Percentiles rank a stretch among this genome's conserved stretches.
Evolutionary conservation across 257 asterid species (phyloP).

Genomic region (Ilex asprella): DNA sequence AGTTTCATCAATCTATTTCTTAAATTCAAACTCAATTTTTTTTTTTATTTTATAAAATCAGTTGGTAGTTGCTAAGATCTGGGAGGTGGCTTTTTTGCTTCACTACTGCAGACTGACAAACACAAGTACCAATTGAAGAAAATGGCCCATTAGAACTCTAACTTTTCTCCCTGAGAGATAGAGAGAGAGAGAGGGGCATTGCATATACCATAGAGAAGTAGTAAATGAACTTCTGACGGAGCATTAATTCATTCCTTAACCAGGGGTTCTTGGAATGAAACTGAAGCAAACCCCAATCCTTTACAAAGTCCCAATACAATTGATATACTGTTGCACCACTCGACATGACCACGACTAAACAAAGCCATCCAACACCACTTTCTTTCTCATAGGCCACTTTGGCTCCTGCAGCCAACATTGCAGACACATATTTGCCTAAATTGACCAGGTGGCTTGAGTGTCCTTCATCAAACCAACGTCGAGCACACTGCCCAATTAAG

Average conservation of each 20-base stretch:
- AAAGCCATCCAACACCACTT: slow-evolving; percentile 63
- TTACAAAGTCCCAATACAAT: slow-evolving; percentile 91
- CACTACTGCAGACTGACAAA: no score
- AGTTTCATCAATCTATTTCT: background rate
- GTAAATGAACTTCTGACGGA: slow-evolving; percentile 55
- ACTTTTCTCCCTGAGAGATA: no score
- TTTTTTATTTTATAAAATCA: no score
- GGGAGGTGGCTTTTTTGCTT: no score
- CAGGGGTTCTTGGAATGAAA: slow-evolving; percentile 79
- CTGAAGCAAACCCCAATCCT: slow-evolving; percentile 93
- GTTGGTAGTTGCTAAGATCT: no score
- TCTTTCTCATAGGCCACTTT: slow-evolving; percentile 90
- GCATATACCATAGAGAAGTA: slow-evolving; percentile 71
- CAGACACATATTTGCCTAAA: slow-evolving; percentile 88
- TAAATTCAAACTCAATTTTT: no score
- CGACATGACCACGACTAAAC: slow-evolving; percentile 52
- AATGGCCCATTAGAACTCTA: no score
- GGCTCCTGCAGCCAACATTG: slow-evolving; percentile 95
- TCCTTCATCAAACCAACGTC: slow-evolving; percentile 95
- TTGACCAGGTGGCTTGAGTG: slow-evolving; percentile 72
- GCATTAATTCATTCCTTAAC: slow-evolving; percentile 83
- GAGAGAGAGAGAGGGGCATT: background rate
- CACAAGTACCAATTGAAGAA: no score
- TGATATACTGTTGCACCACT: slow-evolving; percentile 80
- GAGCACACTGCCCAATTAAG: slow-evolving; percentile 55